A percentile compares a stretch with the other conserved stretches of the same genome.
Evolutionary conservation across 2,329 filamentous ascomycete species (phyloP).

Genomic region (Hypoxylon sp.): DNA sequence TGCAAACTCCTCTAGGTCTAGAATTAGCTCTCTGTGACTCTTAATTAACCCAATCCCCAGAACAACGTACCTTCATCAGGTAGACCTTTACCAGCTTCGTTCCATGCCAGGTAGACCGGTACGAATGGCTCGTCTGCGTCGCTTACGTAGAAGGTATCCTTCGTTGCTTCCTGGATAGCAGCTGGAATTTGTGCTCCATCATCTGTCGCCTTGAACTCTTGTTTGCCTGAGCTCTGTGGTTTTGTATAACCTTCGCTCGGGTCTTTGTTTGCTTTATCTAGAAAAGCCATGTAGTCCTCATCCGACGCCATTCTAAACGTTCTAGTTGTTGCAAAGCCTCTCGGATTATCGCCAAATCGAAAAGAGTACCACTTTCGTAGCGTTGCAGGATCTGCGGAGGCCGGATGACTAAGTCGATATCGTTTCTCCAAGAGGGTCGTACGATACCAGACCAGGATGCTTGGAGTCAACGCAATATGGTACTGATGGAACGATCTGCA

Average conservation of each 20-base stretch:
- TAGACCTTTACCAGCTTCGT: constrained; percentile 65
- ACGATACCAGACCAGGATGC: neutral
- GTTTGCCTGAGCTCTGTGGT: constrained; percentile 50
- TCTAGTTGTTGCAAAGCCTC: constrained; percentile 46
- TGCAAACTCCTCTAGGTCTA: constrained; percentile 74
- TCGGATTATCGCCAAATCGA: neutral
- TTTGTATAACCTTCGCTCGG: constrained; percentile 71
- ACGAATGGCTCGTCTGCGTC: constrained; percentile 91
- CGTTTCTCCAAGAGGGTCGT: constrained; percentile 9
- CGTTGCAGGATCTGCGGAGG: neutral
- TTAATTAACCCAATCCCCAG: neutral
- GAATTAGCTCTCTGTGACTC: constrained; percentile 16
- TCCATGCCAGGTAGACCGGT: constrained; percentile 77
- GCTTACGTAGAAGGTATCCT: constrained; percentile 78
- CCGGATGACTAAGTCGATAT: neutral
- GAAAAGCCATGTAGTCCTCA: constrained; percentile 85
- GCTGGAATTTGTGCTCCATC: constrained; percentile 72
- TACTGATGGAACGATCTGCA: constrained; percentile 18
- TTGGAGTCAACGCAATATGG: neutral
- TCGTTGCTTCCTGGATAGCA: constrained; percentile 65
- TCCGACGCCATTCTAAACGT: constrained; percentile 76
- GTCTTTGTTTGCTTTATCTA: constrained; percentile 88
- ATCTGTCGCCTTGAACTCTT: constrained; percentile 68
- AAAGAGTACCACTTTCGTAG: constrained; percentile 10
- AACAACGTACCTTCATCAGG: constrained; percentile 72